phyloP scores from a whole-genome alignment of 1,284 basidiomycete genomes.

The Cryptococcus depauperatus region DNA sequence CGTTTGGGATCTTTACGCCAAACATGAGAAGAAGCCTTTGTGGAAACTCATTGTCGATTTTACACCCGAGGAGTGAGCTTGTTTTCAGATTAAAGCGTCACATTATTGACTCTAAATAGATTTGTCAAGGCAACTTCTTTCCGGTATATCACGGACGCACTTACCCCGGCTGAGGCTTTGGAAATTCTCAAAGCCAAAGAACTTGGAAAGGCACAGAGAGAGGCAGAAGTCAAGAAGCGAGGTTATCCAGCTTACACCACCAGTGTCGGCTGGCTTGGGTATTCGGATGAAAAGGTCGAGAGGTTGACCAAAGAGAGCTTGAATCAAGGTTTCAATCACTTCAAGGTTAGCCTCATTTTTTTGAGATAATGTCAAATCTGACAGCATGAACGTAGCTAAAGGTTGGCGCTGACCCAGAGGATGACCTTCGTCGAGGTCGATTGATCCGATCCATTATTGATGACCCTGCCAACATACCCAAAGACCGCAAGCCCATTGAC shows the following conservation, averaged over 20 bases:
- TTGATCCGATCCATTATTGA: slow-evolving; percentile 92
- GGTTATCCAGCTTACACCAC: slow-evolving; percentile 95
- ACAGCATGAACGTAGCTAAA: slow-evolving; percentile 63
- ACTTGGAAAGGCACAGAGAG: slow-evolving; percentile 66
- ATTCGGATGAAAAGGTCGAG: slow-evolving; percentile 83
- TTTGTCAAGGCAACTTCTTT: slow-evolving; percentile 75
- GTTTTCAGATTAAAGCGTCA: neutral
- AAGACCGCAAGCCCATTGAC: slow-evolving; percentile 52
- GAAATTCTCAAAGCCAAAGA: slow-evolving; percentile 70
- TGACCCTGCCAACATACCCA: slow-evolving; percentile 54
- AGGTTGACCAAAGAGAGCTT: slow-evolving; percentile 79
- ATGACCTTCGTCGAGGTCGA: slow-evolving; percentile 76
- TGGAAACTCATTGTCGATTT: slow-evolving; percentile 54
- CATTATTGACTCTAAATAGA: slow-evolving; percentile 8
- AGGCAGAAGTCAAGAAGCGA: slow-evolving; percentile 53
- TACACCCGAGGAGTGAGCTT: slow-evolving; percentile 56
- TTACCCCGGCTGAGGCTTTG: slow-evolving; percentile 83
- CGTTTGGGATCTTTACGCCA: slow-evolving; percentile 50
- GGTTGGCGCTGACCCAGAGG: slow-evolving; percentile 72
- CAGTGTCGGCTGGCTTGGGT: slow-evolving; percentile 85
- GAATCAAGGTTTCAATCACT: slow-evolving; percentile 81
- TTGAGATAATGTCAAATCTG: neutral
- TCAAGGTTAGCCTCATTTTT: slow-evolving; percentile 53
- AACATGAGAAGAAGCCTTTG: slow-evolving; percentile 49
- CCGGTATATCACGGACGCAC: slow-evolving; percentile 87